Conservation (phyloP, 257 asterid genomes). For the Scutellaria galericulata region DNA sequence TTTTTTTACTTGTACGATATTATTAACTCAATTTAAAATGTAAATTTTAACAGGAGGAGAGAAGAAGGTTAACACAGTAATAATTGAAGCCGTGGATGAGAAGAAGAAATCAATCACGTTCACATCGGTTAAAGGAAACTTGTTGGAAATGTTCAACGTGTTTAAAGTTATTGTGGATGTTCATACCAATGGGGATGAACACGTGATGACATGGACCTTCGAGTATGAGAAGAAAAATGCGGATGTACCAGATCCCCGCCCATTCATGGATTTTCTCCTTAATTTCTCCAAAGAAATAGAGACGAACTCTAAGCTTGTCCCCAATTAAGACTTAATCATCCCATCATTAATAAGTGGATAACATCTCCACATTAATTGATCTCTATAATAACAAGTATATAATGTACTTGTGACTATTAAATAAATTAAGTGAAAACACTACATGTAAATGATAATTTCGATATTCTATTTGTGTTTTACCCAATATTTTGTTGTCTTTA, state of each 20-base stretch:
- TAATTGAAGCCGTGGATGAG: constrained; percentile 38
- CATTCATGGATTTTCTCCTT: constrained; percentile 4
- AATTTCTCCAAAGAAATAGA: background rate
- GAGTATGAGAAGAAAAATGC: constrained; percentile 42
- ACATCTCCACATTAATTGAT: too few species aligned
- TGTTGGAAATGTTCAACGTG: constrained; percentile 20
- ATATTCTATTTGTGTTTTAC: too few species aligned
- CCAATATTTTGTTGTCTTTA: too few species aligned
- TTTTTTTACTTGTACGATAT: too few species aligned
- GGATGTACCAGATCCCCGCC: constrained; percentile 27
- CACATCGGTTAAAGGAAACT: constrained; percentile 35
- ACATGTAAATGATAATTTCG: background rate
- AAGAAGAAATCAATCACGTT: constrained; percentile 34
- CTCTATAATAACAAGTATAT: background rate
- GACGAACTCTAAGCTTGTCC: background rate
- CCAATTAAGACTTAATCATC: background rate
- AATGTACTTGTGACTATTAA: background rate
- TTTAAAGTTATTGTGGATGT: background rate
- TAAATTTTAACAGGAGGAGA: constrained; percentile 29
- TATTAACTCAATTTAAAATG: too few species aligned
- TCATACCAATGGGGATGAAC: constrained; percentile 8
- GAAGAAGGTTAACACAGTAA: constrained; percentile 17
- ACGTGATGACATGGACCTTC: constrained; percentile 32
- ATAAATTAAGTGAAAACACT: background rate
- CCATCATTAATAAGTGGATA: too few species aligned